Percentiles rank a stretch among this genome's conserved stretches.
These are phyloP conservation scores for Saccharomyces eubayanus DNA, from an alignment of 805 yeast genomes.

Conservation along the genomic window DNA sequence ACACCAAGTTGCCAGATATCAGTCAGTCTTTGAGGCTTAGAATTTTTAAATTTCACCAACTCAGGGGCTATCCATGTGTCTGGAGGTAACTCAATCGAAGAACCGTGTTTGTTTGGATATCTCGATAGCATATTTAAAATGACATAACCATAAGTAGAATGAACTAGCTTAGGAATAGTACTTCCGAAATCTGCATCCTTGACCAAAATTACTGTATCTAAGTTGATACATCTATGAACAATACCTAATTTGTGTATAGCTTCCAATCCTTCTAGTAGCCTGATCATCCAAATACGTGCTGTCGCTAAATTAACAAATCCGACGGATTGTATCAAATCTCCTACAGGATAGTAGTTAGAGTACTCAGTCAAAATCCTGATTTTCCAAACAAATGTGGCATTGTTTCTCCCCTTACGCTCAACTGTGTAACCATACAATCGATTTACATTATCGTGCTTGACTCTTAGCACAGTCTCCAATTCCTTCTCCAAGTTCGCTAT, in stretches of 20 bases:
- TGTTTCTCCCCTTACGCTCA: constrained; percentile 38
- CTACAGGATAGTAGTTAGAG: constrained; percentile 47
- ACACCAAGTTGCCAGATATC: constrained; percentile 94
- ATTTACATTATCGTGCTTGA: constrained; percentile 59
- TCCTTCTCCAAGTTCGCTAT: constrained; percentile 71
- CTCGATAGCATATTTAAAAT: constrained; percentile 34
- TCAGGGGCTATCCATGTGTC: constrained; percentile 78
- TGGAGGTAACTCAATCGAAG: constrained; percentile 14
- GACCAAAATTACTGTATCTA: constrained; percentile 49
- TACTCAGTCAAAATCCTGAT: constrained; percentile 62
- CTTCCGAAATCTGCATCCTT: constrained; percentile 46
- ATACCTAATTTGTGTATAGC: constrained; percentile 78
- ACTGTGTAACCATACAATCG: constrained; percentile 67
- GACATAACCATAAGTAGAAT: constrained; percentile 51
- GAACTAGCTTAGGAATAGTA: constrained; percentile 49
- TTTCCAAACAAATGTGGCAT: constrained; percentile 47
- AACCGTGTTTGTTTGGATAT: constrained; percentile 31
- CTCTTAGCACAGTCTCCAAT: constrained; percentile 48
- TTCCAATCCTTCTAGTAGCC: constrained; percentile 77
- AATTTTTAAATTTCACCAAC: constrained; percentile 29
- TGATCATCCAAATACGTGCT: constrained; percentile 84
- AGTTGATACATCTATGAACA: constrained; percentile 59
- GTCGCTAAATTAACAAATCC: constrained; percentile 60
- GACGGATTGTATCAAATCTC: constrained; percentile 59
- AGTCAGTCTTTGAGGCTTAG: constrained; percentile 62